Base-by-base conservation (phyloP, 192 early-diverging fungal species). In the Coemansia sp. region DNA sequence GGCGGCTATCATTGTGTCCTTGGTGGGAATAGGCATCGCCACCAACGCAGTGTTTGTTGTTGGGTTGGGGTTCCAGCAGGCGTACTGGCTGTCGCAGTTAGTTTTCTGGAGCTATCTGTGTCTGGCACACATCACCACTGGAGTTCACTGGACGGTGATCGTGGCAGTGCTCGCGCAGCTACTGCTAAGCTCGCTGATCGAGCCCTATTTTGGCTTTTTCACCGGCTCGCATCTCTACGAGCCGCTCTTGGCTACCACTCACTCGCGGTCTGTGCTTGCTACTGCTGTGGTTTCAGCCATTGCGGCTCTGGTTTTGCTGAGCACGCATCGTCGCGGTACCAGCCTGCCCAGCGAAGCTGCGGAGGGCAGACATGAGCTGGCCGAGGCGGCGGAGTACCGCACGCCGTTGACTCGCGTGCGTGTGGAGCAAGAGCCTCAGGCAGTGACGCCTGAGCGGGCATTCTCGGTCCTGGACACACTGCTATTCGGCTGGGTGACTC, bases 401-500 rank as follows among this genome's bases (percentile, higher is more conserved):
- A 82, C 79, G 41, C 62, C 79, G 53, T 72, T 82, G 60, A 72
- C 62, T 17, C 68, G 63, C 8, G 50, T 59, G 62, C 59, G 67
- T 5, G 23, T 55, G 15, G 68, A 77, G 2, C 68, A 77, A 21
- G 63, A 66, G 3, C 79, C 79, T 8, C 14, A 74, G 63, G 75
- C 68, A 12, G 19, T 15, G n/a, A 70, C 79, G 39, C 79, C 79
- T 3, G 75, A 82, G 63, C 31, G 44, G n/a, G 39, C 58, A 19
- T 42, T 68, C 17, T 82, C 79, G 65, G n/a, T 70, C 0, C 27
- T 82, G 2, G 75, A 58, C 11, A 58, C 45, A 23, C 63, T 82
- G 53, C 39, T 59, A 8, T 94, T 91, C 68, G 58, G 69, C 41
- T 90, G 89, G 86, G 75, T 89, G 19, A 90, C 87, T 65, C 75